Evolutionary conservation across 768 basidiomycete genomes (phyloP).

Genomic region (Steccherinum ochraceum): DNA sequence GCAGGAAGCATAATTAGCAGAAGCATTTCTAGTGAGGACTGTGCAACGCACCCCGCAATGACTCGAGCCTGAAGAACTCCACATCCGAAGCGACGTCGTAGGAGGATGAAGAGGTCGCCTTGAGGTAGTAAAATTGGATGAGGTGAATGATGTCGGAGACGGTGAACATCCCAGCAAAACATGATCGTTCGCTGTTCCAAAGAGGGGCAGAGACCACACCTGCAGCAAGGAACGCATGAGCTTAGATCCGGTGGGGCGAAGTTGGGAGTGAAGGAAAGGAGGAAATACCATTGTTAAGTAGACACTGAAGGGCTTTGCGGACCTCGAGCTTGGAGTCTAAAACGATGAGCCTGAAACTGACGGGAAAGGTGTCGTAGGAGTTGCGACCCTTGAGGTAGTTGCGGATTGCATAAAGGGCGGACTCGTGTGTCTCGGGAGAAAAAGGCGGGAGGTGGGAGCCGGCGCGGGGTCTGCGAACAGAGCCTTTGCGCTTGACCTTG

Average conservation of each 20-base stretch:
- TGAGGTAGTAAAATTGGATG: conserved; percentile 94
- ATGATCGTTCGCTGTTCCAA: conserved; percentile 93
- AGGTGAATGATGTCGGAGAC: conserved; percentile 99
- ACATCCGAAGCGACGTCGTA: conserved; percentile 89
- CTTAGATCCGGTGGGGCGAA: conserved; percentile 3
- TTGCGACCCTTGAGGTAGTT: conserved; percentile 78
- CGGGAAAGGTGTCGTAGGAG: conserved; percentile 95
- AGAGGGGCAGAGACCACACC: conserved; percentile 97
- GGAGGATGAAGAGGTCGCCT: conserved; percentile 41
- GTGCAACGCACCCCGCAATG: conserved; percentile 66
- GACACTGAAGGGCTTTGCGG: conserved; percentile 88
- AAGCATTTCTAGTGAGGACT: conserved; percentile 3
- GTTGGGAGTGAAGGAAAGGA: conserved; percentile 1
- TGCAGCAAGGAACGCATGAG: conserved; percentile 31
- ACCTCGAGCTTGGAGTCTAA: conserved; percentile 95
- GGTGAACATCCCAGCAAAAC: conserved; percentile 97
- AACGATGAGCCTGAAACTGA: conserved; percentile 94
- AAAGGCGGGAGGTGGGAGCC: conserved; percentile 50
- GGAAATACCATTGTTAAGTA: conserved; percentile 66
- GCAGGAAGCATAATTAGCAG: background rate
- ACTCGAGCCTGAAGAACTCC: conserved; percentile 85
- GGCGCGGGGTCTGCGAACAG: conserved; percentile 47
- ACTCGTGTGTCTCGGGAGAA: conserved; percentile 60
- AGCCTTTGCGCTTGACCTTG: conserved; percentile 44
- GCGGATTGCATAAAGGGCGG: conserved; percentile 66